Base-by-base conservation (phyloP, 805 yeast species). In the Wilhelminamyces savonicus region DNA sequence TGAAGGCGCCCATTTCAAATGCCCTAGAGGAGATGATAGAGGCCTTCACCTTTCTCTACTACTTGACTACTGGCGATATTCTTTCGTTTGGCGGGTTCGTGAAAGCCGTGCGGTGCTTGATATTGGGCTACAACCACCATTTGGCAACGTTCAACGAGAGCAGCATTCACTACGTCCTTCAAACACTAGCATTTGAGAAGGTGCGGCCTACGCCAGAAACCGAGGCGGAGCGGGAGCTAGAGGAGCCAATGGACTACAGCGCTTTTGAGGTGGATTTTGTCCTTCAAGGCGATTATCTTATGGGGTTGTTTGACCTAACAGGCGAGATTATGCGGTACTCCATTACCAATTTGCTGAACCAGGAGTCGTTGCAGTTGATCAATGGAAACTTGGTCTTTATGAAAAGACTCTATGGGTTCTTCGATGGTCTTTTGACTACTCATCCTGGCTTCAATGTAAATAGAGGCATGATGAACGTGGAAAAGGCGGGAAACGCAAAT, bases 251-350 rank as follows among this genome's bases (percentile, higher is more conserved):
- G 20, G 8, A 21, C 8, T 21, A 27, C n/a, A n/a, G n/a, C n/a
- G n/a, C n/a, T n/a, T n/a, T 19, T 13, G 21, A 23, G 13, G 21
- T 24, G 15, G 23, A 23, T 3, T 43, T 39, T 24, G 39, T 46
- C 21, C 36, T 30, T 8, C 30, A 29, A 14, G 54, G 49, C 10
- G 68, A 63, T 37, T 62, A 53, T 36, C 40, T 62, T 17, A 49
- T 62, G 47, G 69, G 69, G 1, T 28, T 62, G n/a, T 48, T 63
- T 34, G 69, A 63, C 34, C 34, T 59, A 27, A 59, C 69, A 0
- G 69, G 69, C 1, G 69, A 63, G 30, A 46, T 63, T 10, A 62
- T 63, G 69, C 35, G 66, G 18, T 56, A 52, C 30, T 51, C 63
- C 9, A 57, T 63, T 12, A 33, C 50, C n/a, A 46, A 56, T 28